Evolutionary conservation across 2,329 filamentous ascomycete genomes (phyloP), one percentile per base, ranked within the genome.

Genomic region (Phoma sp.): DNA sequence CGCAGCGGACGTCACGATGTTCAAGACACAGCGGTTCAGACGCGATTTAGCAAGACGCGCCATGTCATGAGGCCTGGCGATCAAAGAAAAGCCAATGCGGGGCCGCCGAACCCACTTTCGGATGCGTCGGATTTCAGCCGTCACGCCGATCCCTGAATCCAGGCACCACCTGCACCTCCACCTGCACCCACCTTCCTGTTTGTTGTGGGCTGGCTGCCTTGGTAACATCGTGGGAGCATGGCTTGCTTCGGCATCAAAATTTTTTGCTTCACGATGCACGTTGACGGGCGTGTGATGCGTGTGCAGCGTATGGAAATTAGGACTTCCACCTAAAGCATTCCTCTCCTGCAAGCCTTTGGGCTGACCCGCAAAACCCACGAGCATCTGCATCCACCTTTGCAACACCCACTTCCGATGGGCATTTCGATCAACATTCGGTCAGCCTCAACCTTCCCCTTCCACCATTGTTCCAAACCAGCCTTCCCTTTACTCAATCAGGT

Each of bases 1-100:
- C 27, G 47, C 33, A 27, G 49, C 7, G 55, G 65, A 68, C 66
- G 68, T 71, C 68, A 70, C 64, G 42, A 68, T 60, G 57, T 58
- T 18, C 57, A 58, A 58, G 51, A 46, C 45, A 54, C 53, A 48
- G 48, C 30, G 47, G 58, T 61, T 43, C 58, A 59, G 55, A 61
- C 54, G 38, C 47, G 47, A 35, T 62, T 62, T 52, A 39, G 57
- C 52, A 53, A 60, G 50, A 56, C 55, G 47, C 44, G 59, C 43
- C 57, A 57, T 61, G 61, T 66, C 67, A 69, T 64, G 61, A 62
- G 65, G 63, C 45, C 57, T 29, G 67, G 47, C 58, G 66, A 70
- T 71, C 65, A 48, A 60, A 60, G 60, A 64, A 29, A 6, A 59
- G 58, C 38, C 52, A 39, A 29, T 47, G 52, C 52, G 52, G 62